Percentiles rank a stretch among this genome's conserved stretches.
Evolutionary conservation across 441 rosid species (phyloP).

Genomic region (Daphne laureola): DNA sequence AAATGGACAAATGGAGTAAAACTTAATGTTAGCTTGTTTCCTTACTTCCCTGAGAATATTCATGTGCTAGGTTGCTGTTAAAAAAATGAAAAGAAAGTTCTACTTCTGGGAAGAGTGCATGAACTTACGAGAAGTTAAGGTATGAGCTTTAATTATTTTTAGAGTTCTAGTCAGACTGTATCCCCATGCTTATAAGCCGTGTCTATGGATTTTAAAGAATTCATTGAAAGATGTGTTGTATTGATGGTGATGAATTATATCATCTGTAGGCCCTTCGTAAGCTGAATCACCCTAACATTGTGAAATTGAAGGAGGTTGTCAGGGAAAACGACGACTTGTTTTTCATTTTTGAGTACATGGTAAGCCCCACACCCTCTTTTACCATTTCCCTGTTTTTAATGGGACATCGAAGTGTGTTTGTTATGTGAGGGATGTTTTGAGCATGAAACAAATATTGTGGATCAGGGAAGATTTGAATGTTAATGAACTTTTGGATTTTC

Average conservation of each 20-base stretch:
- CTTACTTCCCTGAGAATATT: not conserved
- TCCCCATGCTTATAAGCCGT: slow-evolving; percentile 1
- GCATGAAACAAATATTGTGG: too few relatives aligned
- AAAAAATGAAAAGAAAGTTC: slow-evolving; percentile 93
- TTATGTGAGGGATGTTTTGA: too few relatives aligned
- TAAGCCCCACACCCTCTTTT: slow-evolving; percentile 20
- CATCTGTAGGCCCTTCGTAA: slow-evolving; percentile 77
- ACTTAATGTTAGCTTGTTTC: too few relatives aligned
- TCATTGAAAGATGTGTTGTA: slow-evolving; percentile 1
- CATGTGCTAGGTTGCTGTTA: slow-evolving; percentile 74
- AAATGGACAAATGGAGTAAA: too few relatives aligned
- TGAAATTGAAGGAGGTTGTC: slow-evolving; percentile 72
- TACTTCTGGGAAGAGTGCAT: slow-evolving; percentile 90
- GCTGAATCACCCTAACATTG: slow-evolving; percentile 64
- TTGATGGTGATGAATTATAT: slow-evolving; percentile 4
- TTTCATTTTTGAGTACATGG: slow-evolving; percentile 96
- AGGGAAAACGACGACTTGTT: slow-evolving; percentile 86
- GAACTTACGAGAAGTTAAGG: slow-evolving; percentile 92
- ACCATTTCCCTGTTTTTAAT: too few relatives aligned
- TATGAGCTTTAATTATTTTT: slow-evolving; percentile 13
- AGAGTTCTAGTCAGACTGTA: not conserved
- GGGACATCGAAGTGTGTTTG: too few relatives aligned
- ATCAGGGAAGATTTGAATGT: too few relatives aligned
- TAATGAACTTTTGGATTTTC: too few relatives aligned
- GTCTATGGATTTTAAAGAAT: slow-evolving; percentile 6